These are phyloP conservation scores for Phoma sp. DNA, from an alignment of 2,329 filamentous ascomycete species.

Conservation along the genomic window DNA sequence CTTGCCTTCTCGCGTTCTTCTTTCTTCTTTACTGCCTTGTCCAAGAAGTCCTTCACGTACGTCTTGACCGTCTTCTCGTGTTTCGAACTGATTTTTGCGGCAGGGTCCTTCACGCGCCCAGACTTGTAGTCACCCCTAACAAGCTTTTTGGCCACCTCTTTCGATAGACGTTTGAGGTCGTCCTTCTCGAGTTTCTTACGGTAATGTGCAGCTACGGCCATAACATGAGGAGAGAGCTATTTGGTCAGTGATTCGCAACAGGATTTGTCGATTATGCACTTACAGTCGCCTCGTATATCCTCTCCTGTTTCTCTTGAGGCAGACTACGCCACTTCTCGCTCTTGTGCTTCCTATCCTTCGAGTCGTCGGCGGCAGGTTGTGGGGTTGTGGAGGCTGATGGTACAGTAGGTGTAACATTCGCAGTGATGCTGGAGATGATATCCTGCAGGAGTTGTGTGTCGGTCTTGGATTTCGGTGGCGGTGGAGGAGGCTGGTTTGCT, in stretches of 20 bases:
- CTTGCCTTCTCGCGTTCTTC: slow-evolving; percentile 70
- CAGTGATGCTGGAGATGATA: slow-evolving; percentile 77
- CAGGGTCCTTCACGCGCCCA: slow-evolving; percentile 83
- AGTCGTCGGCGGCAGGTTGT: slow-evolving; percentile 63
- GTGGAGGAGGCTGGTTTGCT: slow-evolving; percentile 64
- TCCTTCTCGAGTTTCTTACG: slow-evolving; percentile 86
- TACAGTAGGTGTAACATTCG: slow-evolving; percentile 63
- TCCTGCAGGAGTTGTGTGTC: slow-evolving; percentile 81
- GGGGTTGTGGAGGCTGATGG: slow-evolving; percentile 70
- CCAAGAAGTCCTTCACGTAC: slow-evolving; percentile 84
- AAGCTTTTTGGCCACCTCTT: slow-evolving; percentile 83
- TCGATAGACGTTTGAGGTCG: slow-evolving; percentile 69
- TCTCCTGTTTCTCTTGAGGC: slow-evolving; percentile 87
- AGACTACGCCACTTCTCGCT: slow-evolving; percentile 74
- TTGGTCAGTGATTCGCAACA: slow-evolving; percentile 15
- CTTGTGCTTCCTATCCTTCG: slow-evolving; percentile 59
- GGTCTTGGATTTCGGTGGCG: slow-evolving; percentile 70
- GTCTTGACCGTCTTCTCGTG: slow-evolving; percentile 83
- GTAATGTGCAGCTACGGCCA: slow-evolving; percentile 86
- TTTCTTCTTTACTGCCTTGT: slow-evolving; percentile 78
- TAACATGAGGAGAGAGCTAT: slow-evolving; percentile 84
- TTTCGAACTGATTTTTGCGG: slow-evolving; percentile 72
- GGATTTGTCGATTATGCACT: slow-evolving; percentile 44
- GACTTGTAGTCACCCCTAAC: slow-evolving; percentile 93
- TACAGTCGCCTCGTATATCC: slow-evolving; percentile 92